Conservation (phyloP, 106 monocot genomes). For the Dendrobium catenatum region DNA sequence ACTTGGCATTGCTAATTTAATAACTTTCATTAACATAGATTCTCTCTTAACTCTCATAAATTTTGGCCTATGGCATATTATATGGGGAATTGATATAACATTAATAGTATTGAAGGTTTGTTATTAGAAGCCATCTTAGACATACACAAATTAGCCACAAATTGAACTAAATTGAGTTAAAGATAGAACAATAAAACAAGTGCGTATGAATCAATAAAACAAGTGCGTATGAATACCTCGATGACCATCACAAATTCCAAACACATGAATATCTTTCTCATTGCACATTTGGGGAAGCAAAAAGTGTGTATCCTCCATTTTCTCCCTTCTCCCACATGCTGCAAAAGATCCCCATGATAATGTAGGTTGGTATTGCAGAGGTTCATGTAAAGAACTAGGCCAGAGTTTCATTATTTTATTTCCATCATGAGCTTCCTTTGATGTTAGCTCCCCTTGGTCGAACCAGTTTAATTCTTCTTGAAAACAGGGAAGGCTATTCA, state of each 20-base stretch:
- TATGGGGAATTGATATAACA: background rate
- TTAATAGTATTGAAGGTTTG: background rate
- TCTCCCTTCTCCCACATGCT: conserved; percentile 87
- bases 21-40: no score
- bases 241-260: conserved; percentile 98
- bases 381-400: conserved; percentile 19
- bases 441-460: conserved; percentile 52
- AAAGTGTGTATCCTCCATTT: conserved; percentile 96
- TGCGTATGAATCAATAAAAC: background rate
- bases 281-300: conserved; percentile 70
- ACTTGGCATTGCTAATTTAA: no score
- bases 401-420: conserved; percentile 23
- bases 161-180: background rate
- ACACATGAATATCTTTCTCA: conserved; percentile 49
- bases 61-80: background rate
- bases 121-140: background rate
- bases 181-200: background rate
- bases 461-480: conserved; percentile 73
- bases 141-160: background rate
- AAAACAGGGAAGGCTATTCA: conserved; percentile 9
- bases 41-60: background rate
- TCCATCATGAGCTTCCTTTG: conserved; percentile 14
- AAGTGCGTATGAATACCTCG: conserved; percentile 42
- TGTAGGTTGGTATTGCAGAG: conserved; percentile 46
- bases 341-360: conserved; percentile 93